Evolutionary conservation across 2,329 filamentous ascomycete genomes (phyloP).

Genomic region (Xylariaceae sp.): DNA sequence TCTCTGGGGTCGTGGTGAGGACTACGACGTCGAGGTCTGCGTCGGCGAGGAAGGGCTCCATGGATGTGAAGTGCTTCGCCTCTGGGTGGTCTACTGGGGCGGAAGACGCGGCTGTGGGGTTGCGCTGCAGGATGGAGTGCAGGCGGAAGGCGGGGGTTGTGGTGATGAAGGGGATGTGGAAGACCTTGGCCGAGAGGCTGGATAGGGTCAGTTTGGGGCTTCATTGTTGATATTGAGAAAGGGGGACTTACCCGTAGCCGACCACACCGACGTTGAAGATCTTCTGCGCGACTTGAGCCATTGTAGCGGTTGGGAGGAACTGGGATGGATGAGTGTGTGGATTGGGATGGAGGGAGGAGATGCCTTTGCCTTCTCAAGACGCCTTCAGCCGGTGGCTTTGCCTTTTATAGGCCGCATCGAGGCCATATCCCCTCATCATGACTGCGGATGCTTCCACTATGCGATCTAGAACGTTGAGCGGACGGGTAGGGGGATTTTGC

Average conservation of each 20-base stretch:
- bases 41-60: constrained; percentile 61
- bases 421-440: not conserved
- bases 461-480: not conserved
- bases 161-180: constrained; percentile 75
- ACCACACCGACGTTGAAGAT: constrained; percentile 47
- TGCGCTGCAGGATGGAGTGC: constrained; percentile 71
- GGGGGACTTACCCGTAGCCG: constrained; percentile 43
- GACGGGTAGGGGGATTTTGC: not conserved
- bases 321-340: not conserved
- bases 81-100: constrained; percentile 63
- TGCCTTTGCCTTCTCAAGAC: not conserved
- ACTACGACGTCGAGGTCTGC: constrained; percentile 62
- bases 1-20: constrained; percentile 65
- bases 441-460: not conserved
- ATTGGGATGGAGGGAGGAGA: not conserved
- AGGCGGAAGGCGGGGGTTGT: constrained; percentile 60
- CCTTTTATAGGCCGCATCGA: not conserved
- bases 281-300: constrained; percentile 26
- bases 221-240: not conserved
- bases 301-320: not conserved
- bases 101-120: constrained; percentile 58
- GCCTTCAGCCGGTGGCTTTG: not conserved
- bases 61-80: constrained; percentile 58
- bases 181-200: constrained; percentile 66
- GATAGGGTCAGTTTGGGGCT: constrained; percentile 6